Evolutionary conservation across 768 basidiomycete species (phyloP), one percentile per base, ranked within the genome.

Genomic region (Kwoniella heveanensis): DNA sequence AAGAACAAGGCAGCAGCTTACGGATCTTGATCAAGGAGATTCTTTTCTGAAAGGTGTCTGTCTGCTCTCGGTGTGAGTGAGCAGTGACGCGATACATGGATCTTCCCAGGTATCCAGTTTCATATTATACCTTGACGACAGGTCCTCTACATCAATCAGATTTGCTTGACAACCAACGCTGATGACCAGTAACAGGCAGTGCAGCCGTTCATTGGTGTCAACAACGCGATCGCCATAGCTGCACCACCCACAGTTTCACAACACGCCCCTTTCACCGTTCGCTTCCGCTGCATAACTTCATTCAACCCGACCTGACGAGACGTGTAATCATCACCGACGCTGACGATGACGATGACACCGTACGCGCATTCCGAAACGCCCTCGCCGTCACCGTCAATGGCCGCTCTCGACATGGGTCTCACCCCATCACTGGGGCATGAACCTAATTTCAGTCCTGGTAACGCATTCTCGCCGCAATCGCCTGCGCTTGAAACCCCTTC

Each of bases 281-380:
- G 19, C 39, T 36, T n/a, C n/a, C n/a, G n/a, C n/a, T n/a, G n/a
- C n/a, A n/a, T n/a, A n/a, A n/a, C n/a, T 13, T 32, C 32, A 32
- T 32, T 32, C 32, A n/a, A n/a, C 13, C 32, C 5, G 32, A 32
- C 32, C 7, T 13, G 32, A 5, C 32, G 32, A 32, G 7, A 32
- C 13, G 7, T 32, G 5, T 13, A 32, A 32, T 32, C 32, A 32
- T 32, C 13, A 13, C 13, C 13, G 32, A 32, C 13, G 32, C 13
- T 32, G 32, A 32, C 13, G 13, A 6, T 13, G 19, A 58, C 27
- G 15, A 61, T 61, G 60, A 19, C 60, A 46, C 60, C 60, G 2
- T 61, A 61, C 60, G 51, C 60, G n/a, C 51, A 24, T 6, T 61
- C 60, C 13, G 51, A 61, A 53, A 30, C 36, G 2, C 30, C 32